Percentiles rank a stretch among this genome's conserved stretches.
phyloP scores from a whole-genome alignment of 2,329 filamentous ascomycete species.

The Clarireedia homoeocarpa region DNA sequence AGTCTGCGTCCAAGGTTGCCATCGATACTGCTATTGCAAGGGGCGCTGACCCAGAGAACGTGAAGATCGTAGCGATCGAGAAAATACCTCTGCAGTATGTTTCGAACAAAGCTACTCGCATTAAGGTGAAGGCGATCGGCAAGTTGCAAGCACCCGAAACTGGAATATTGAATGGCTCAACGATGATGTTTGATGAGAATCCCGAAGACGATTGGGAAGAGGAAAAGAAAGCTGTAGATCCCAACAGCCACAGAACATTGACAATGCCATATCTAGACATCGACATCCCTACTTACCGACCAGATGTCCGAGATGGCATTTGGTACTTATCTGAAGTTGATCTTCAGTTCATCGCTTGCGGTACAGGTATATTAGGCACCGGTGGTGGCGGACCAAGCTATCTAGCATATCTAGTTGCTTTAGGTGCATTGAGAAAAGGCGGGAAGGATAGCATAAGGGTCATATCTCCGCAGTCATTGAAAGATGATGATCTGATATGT shows the following conservation, averaged over 20 bases:
- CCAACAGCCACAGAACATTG: slow-evolving; percentile 11
- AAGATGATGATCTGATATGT: slow-evolving; percentile 43
- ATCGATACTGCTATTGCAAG: slow-evolving; percentile 10
- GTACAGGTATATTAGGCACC: slow-evolving; percentile 52
- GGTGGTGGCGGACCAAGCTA: slow-evolving; percentile 52
- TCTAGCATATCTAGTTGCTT: slow-evolving; percentile 42
- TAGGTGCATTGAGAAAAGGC: slow-evolving; percentile 42
- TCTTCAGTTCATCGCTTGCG: slow-evolving; percentile 44
- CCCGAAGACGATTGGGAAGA: slow-evolving; percentile 1
- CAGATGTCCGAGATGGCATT: slow-evolving; percentile 38
- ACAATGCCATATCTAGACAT: slow-evolving; percentile 17
- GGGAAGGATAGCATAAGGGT: slow-evolving; percentile 38
- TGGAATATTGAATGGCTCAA: slow-evolving; percentile 21
- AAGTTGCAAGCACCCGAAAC: slow-evolving; percentile 37
- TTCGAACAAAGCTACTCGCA: slow-evolving; percentile 39
- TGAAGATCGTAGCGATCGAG: slow-evolving; percentile 17
- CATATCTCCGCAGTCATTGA: slow-evolving; percentile 42
- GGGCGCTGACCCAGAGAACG: slow-evolving; percentile 13
- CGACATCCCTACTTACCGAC: slow-evolving; percentile 37
- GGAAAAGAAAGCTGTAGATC: slow-evolving; percentile 18
- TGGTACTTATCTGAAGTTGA: slow-evolving; percentile 52
- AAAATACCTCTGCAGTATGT: slow-evolving; percentile 18
- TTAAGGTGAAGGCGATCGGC: slow-evolving; percentile 48
- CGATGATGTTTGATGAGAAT: slow-evolving; percentile 24
- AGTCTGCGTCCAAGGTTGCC: slow-evolving; percentile 6